phyloP scores from a whole-genome alignment of 2,329 filamentous ascomycete genomes.

The Ophiognomonia clavigignenti-juglandacearum region DNA sequence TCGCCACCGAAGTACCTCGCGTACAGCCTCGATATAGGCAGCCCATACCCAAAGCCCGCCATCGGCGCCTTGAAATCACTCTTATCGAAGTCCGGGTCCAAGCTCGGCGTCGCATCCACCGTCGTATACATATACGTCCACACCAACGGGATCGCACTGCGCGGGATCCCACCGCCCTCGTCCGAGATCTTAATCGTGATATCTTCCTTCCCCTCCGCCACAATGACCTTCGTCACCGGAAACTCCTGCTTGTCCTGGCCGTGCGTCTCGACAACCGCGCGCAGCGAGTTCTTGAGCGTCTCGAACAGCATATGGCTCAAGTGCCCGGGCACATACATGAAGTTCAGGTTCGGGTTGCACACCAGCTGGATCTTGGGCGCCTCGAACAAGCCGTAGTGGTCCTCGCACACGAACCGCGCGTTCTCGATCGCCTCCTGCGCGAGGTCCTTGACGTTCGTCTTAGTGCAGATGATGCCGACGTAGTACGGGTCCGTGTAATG shows the following conservation, averaged over 20 bases:
- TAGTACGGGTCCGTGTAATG: slow-evolving; percentile 87
- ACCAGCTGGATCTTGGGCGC: slow-evolving; percentile 95
- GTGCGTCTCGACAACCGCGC: slow-evolving; percentile 92
- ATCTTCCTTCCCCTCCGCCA: slow-evolving; percentile 95
- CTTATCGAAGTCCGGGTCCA: slow-evolving; percentile 98
- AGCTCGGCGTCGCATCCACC: slow-evolving; percentile 87
- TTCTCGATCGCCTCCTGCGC: slow-evolving; percentile 98
- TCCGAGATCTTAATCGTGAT: slow-evolving; percentile 99
- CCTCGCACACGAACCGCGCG: slow-evolving; percentile 97
- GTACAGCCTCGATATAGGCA: slow-evolving; percentile 91
- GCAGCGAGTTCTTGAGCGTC: slow-evolving; percentile 95
- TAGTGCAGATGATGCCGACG: slow-evolving; percentile 98
- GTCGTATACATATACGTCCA: slow-evolving; percentile 99
- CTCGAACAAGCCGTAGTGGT: slow-evolving; percentile 96
- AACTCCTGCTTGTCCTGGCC: slow-evolving; percentile 95
- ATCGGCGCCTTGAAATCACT: slow-evolving; percentile 99
- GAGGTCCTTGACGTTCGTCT: slow-evolving; percentile 92
- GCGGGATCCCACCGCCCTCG: slow-evolving; percentile 91
- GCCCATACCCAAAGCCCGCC: slow-evolving; percentile 97
- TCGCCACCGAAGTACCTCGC: slow-evolving; percentile 97
- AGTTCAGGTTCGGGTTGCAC: slow-evolving; percentile 88
- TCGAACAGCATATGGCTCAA: slow-evolving; percentile 99
- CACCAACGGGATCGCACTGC: slow-evolving; percentile 91
- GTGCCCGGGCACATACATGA: slow-evolving; percentile 99
- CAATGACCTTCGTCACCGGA: slow-evolving; percentile 93